Conservation (phyloP, 176 grass and related monocot species). For the Triticum turgidum region DNA sequence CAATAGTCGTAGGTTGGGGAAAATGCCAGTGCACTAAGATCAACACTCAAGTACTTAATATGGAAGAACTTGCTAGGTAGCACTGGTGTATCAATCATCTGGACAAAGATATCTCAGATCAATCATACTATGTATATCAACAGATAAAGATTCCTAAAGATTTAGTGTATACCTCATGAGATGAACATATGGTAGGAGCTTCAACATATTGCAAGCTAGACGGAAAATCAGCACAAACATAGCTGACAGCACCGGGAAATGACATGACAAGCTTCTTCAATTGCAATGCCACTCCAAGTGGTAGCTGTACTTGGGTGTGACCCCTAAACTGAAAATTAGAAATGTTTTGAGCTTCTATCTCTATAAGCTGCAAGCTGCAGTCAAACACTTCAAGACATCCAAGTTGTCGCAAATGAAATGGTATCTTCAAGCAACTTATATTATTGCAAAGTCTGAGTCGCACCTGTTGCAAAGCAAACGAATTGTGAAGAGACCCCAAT, state of each 20-base stretch:
- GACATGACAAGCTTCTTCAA: background rate
- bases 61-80: background rate
- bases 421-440: conserved; percentile 2
- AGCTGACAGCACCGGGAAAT: background rate
- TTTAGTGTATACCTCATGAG: background rate
- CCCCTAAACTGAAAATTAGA: background rate
- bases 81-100: background rate
- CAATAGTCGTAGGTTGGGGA: background rate
- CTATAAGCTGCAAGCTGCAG: too few species aligned
- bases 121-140: background rate
- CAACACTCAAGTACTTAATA: background rate
- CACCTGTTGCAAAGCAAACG: background rate
- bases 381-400: background rate
- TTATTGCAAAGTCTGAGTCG: background rate
- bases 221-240: background rate
- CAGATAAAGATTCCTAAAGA: too few species aligned
- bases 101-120: background rate
- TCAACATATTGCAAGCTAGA: background rate
- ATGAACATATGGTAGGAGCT: background rate
- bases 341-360: background rate
- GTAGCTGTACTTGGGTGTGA: background rate
- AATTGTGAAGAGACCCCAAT: background rate
- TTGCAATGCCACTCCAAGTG: background rate
- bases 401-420: background rate
- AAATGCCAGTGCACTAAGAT: background rate